Conservation (phyloP, 2,329 filamentous ascomycete genomes). For the Phyllosticta citriasiana region DNA sequence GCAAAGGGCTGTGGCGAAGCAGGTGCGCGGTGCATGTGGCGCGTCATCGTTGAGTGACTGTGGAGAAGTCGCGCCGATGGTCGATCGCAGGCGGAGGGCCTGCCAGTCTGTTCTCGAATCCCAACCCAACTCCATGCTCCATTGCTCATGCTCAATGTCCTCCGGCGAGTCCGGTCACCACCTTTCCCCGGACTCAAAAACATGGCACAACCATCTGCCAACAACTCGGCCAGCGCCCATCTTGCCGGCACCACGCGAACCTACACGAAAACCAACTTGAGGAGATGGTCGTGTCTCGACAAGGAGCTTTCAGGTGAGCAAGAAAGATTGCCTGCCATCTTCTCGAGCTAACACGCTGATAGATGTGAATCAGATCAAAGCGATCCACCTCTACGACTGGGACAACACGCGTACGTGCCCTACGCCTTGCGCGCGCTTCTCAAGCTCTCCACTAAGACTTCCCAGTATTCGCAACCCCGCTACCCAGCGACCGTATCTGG, state of each 20-base stretch:
- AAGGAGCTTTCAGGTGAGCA: conserved; percentile 57
- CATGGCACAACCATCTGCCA: conserved; percentile 10
- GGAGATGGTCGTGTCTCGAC: conserved; percentile 73
- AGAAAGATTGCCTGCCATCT: background rate
- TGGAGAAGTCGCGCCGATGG: background rate
- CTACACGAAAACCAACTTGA: conserved; percentile 62
- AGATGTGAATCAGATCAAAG: conserved; percentile 54
- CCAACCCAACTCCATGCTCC: background rate
- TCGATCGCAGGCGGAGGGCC: background rate
- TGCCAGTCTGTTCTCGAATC: background rate
- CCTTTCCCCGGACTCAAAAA: background rate
- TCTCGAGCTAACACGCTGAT: conserved; percentile 8
- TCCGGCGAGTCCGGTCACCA: background rate
- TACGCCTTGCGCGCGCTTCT: conserved; percentile 3
- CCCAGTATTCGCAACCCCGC: conserved; percentile 77
- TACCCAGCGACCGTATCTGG: conserved; percentile 87
- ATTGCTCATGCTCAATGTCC: background rate
- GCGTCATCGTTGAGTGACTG: background rate
- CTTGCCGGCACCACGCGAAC: conserved; percentile 17
- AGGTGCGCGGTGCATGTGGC: background rate
- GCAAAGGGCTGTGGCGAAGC: background rate
- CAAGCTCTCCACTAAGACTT: background rate
- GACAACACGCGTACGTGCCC: conserved; percentile 72
- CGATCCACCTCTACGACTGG: conserved; percentile 92
- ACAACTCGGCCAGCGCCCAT: conserved; percentile 17